phyloP scores from a whole-genome alignment of 768 basidiomycete genomes.

The Russula sp. region DNA sequence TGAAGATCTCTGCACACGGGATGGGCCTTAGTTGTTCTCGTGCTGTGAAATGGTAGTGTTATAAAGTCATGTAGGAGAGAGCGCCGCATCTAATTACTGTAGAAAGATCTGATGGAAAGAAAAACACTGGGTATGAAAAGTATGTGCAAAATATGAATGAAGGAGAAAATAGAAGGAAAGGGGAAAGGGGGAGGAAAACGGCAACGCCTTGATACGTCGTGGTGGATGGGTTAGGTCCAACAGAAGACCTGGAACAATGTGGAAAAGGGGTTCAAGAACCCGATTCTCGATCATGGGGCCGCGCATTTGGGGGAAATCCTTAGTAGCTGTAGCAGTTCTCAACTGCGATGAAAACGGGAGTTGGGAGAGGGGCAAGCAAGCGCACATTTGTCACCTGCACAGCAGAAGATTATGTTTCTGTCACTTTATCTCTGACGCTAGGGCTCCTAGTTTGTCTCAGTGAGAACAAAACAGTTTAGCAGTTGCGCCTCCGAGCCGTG shows the following conservation, averaged over 20 bases:
- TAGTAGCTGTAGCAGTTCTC: too few species aligned
- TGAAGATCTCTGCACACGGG: neutral
- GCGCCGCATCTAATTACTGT: neutral
- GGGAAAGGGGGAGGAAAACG: neutral
- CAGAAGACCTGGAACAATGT: neutral
- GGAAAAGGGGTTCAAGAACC: constrained; percentile 8
- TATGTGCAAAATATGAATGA: neutral
- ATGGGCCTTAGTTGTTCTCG: neutral
- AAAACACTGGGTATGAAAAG: neutral
- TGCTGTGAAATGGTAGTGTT: constrained; percentile 4
- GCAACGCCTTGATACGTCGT: neutral
- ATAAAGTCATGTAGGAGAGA: neutral
- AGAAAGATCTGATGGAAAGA: constrained; percentile 23
- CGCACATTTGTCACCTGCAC: neutral
- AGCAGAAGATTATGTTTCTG: neutral
- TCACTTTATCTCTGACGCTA: neutral
- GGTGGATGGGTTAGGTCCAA: constrained; percentile 3
- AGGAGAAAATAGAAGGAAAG: too few species aligned
- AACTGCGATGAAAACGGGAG: neutral
- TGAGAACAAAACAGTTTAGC: neutral
- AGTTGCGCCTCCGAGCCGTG: neutral
- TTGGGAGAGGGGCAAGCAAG: neutral
- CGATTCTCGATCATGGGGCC: constrained; percentile 2
- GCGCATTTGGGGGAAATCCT: neutral
- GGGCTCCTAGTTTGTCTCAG: neutral